Percentiles rank a stretch among this genome's conserved stretches.
These are phyloP conservation scores for Ambrosia artemisiifolia DNA, from an alignment of 129 eudicot genomes.

Conservation along the genomic window DNA sequence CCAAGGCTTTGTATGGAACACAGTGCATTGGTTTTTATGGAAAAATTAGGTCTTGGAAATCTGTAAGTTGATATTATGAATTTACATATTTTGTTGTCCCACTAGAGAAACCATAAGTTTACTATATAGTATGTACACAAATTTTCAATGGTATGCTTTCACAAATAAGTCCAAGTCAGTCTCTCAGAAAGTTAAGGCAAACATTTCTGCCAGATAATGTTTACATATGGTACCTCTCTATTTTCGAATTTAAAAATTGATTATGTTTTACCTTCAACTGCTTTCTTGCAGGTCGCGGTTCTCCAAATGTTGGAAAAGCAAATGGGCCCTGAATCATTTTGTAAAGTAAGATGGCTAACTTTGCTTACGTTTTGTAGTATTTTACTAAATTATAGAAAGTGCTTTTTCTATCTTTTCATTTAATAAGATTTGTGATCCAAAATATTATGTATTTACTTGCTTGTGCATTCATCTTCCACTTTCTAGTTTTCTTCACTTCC, in stretches of 20 bases:
- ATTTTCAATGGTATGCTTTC: background rate
- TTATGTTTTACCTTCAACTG: background rate
- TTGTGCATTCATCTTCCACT: constrained; percentile 4
- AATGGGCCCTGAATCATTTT: constrained; percentile 95
- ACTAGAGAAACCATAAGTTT: background rate
- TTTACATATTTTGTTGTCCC: background rate
- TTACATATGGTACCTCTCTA: background rate
- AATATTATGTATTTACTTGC: constrained; percentile 1
- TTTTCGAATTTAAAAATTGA: background rate
- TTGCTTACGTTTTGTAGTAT: constrained; percentile 5
- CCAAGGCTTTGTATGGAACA: constrained; percentile 89
- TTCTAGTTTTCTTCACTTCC: constrained; percentile 3
- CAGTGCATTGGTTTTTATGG: constrained; percentile 87
- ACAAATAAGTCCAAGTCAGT: background rate
- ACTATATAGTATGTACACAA: background rate
- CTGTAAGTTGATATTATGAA: constrained; percentile 55
- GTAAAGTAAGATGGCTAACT: constrained; percentile 58
- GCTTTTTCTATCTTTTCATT: background rate
- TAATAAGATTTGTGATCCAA: background rate
- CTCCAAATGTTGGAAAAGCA: constrained; percentile 98
- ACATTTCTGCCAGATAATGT: background rate
- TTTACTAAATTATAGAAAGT: background rate
- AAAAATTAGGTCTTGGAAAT: constrained; percentile 90
- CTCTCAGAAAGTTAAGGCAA: background rate
- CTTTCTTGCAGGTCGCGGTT: constrained; percentile 66